Evolutionary conservation across 73 alveolate species (phyloP).

Genomic region (Tetrahymena thermophila): DNA sequence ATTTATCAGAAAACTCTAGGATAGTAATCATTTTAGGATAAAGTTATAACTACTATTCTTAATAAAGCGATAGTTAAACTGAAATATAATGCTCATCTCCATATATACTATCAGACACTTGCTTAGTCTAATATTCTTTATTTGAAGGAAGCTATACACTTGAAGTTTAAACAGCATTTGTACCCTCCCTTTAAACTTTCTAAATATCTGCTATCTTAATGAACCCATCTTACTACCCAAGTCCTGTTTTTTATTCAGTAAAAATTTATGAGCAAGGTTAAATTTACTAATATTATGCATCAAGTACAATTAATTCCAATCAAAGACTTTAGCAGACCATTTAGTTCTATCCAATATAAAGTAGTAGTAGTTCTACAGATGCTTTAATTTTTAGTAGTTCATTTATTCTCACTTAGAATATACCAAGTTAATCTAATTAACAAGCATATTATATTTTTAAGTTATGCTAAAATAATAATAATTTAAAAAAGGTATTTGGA

Average conservation of each 20-base stretch:
- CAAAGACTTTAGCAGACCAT: neutral
- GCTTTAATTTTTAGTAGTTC: neutral
- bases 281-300: neutral
- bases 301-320: neutral
- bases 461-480: neutral
- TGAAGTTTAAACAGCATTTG: neutral
- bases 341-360: neutral
- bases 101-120: neutral
- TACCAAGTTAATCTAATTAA: neutral
- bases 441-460: neutral
- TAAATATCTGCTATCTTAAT: neutral
- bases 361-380: neutral
- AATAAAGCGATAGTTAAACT: neutral
- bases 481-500: neutral
- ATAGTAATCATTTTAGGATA: neutral
- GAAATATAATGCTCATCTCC: neutral
- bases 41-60: neutral
- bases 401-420: neutral
- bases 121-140: neutral
- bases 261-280: neutral
- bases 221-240: neutral
- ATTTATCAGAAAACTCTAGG: neutral
- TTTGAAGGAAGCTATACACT: neutral
- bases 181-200: neutral
- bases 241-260: neutral